Evolutionary conservation across 2,329 filamentous ascomycete species (phyloP).

Genomic region (Westerdykella aurantiaca): DNA sequence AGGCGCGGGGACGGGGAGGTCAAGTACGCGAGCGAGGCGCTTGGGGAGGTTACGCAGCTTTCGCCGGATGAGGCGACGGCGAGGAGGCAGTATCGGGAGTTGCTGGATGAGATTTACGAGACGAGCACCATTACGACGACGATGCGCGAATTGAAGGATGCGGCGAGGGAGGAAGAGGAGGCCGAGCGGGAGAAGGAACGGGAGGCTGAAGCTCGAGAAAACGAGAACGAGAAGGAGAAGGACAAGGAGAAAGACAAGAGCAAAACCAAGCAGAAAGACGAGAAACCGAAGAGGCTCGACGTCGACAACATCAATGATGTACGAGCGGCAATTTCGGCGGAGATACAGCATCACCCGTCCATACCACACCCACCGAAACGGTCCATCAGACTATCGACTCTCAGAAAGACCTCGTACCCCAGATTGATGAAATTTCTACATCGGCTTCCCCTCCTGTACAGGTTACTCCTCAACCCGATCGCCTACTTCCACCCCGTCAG

Average conservation of each 20-base stretch:
- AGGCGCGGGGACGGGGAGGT: conserved; percentile 7
- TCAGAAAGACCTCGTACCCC: conserved; percentile 41
- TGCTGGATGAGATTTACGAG: conserved; percentile 32
- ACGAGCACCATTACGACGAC: conserved; percentile 28
- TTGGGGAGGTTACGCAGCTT: conserved; percentile 40
- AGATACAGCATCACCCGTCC: conserved; percentile 45
- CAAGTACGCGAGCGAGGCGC: conserved; percentile 15
- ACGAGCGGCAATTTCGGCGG: conserved; percentile 47
- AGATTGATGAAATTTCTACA: conserved; percentile 43
- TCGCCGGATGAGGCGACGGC: conserved; percentile 44
- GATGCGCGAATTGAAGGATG: conserved; percentile 17
- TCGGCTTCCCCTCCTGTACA: conserved; percentile 46
- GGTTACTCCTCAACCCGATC: conserved; percentile 45
- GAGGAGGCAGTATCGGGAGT: conserved; percentile 37
- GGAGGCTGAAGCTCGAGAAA: background rate
- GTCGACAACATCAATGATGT: conserved; percentile 40
- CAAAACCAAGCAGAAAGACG: conserved; percentile 18
- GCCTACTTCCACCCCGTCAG: conserved; percentile 50
- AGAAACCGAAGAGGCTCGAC: conserved; percentile 25
- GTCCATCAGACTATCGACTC: conserved; percentile 47
- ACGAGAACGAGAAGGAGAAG: background rate
- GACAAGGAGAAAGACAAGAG: background rate
- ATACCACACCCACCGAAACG: conserved; percentile 47
- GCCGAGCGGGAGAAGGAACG: too few relatives aligned
- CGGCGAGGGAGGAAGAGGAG: conserved; percentile 24